Evolutionary conservation across 208 protist species (phyloP).

Genomic region (Pavlovales sp.): DNA sequence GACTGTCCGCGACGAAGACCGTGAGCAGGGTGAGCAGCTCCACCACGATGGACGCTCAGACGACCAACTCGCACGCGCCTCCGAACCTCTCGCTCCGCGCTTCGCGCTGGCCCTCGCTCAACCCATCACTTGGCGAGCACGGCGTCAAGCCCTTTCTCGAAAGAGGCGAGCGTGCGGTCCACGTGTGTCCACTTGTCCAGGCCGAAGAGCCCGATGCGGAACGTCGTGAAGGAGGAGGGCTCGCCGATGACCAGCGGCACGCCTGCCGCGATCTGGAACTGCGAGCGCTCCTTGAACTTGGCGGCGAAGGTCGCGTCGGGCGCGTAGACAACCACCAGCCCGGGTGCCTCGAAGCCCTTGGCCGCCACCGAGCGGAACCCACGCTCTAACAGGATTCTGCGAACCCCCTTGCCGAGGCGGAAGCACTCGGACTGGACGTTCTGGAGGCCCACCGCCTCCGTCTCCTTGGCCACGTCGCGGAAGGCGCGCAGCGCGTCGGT

Average conservation of each 20-base stretch:
- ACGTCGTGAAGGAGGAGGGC: conserved; percentile 47
- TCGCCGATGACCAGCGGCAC: conserved; percentile 59
- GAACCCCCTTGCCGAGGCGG: conserved; percentile 45
- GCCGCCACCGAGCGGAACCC: conserved; percentile 58
- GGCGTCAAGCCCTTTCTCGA: background rate
- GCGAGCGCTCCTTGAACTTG: conserved; percentile 39
- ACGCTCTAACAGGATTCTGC: conserved; percentile 26
- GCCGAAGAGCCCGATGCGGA: conserved; percentile 59
- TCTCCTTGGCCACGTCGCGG: conserved; percentile 41
- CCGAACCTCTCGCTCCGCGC: no score
- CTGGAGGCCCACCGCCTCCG: conserved; percentile 28
- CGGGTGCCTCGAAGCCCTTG: conserved; percentile 53
- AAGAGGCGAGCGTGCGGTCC: background rate
- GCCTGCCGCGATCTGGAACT: conserved; percentile 61
- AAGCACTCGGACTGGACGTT: conserved; percentile 5
- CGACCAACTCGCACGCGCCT: no score
- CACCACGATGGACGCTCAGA: no score
- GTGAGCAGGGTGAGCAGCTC: no score
- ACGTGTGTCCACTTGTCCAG: conserved; percentile 49
- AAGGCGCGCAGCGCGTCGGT: conserved; percentile 53
- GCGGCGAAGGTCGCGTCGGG: conserved; percentile 17
- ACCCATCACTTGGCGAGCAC: background rate
- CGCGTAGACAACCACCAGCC: conserved; percentile 55
- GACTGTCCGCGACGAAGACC: no score
- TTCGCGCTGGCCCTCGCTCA: no score